A percentile compares a stretch with the other conserved stretches of the same genome.
Evolutionary conservation across 345 rosid genomes (phyloP).

Genomic region (Brassica juncea): DNA sequence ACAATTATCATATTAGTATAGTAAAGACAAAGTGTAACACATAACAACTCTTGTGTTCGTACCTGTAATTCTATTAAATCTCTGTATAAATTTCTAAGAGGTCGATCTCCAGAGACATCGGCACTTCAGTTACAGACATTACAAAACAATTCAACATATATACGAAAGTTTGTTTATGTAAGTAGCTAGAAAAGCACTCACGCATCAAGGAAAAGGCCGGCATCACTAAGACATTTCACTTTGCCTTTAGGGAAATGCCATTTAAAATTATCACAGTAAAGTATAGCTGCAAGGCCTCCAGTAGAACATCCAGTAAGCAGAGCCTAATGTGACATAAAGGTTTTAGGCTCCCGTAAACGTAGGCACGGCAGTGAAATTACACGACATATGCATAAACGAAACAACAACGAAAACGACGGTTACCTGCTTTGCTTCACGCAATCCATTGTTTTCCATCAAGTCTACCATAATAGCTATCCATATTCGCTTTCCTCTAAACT

Average conservation of each 20-base stretch:
- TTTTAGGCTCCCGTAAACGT: background rate
- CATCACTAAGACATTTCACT: constrained; percentile 97
- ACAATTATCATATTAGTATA: constrained; percentile 1
- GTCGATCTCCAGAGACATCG: constrained; percentile 83
- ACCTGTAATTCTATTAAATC: constrained; percentile 88
- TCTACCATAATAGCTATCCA: background rate
- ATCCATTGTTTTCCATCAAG: background rate
- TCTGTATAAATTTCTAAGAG: constrained; percentile 61
- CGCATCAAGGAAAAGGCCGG: constrained; percentile 89
- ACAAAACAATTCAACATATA: constrained; percentile 10
- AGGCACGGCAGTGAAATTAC: background rate
- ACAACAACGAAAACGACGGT: background rate
- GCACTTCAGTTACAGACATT: constrained; percentile 48
- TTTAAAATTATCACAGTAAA: constrained; percentile 83
- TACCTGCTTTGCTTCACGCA: background rate
- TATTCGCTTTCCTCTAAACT: background rate
- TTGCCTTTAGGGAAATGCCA: background rate
- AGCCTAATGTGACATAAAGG: constrained; percentile 49
- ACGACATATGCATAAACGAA: background rate
- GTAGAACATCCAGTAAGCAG: constrained; percentile 96
- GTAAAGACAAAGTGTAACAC: background rate
- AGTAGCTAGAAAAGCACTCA: constrained; percentile 37
- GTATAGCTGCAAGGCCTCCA: constrained; percentile 82
- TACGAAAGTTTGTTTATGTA: background rate
- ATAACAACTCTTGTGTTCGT: background rate